These are phyloP conservation scores for Microbotryum lychnidis-dioicae DNA, from an alignment of 1,284 basidiomycete genomes.

Conservation along the genomic window DNA sequence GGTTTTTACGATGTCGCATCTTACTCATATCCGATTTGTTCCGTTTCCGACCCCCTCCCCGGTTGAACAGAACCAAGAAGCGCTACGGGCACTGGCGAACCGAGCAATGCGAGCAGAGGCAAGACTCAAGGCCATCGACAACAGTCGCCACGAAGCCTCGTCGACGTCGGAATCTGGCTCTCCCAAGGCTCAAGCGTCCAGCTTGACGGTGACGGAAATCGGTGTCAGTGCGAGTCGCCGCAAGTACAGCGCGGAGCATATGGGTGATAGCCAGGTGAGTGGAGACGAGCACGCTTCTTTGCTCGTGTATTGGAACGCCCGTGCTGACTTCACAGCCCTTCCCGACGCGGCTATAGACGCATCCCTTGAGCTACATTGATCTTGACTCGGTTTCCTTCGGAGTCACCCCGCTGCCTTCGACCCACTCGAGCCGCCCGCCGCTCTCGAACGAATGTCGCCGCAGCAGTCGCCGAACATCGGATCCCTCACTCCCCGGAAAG, in stretches of 20 bases:
- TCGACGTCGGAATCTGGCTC: no score
- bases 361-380: slow-evolving; percentile 28
- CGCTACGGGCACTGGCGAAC: slow-evolving; percentile 22
- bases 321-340: neutral
- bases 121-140: slow-evolving; percentile 22
- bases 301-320: no score
- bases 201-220: no score
- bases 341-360: slow-evolving; percentile 3
- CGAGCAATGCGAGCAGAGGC: slow-evolving; percentile 29
- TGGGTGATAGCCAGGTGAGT: no score
- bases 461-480: slow-evolving; percentile 1
- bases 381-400: slow-evolving; percentile 26
- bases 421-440: neutral
- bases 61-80: slow-evolving; percentile 22
- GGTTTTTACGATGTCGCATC: neutral
- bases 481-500: no score
- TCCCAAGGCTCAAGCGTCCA: no score
- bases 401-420: neutral
- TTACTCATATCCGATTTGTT: neutral
- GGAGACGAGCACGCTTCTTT: no score
- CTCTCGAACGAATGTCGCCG: neutral
- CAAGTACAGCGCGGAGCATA: no score
- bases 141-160: neutral
- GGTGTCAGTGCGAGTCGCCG: no score
- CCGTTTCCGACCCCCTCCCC: neutral